Evolutionary conservation across 139 green algal species (phyloP).

Genomic region (Coelastrella sp.): DNA sequence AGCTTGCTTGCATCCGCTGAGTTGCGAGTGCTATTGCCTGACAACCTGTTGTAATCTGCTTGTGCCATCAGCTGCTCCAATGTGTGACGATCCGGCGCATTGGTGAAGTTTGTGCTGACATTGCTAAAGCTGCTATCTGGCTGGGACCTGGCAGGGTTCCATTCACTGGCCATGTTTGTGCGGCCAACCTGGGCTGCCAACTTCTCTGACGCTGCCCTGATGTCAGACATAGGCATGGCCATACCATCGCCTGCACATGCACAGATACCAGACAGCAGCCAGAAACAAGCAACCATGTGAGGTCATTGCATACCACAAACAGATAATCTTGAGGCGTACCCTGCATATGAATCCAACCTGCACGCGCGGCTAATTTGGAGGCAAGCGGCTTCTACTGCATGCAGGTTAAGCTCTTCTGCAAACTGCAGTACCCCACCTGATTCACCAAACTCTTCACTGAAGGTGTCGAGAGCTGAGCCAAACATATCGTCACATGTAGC

Average conservation of each 20-base stretch:
- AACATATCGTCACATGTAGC: slow-evolving; percentile 48
- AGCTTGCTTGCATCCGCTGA: background rate
- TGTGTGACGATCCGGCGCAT: background rate
- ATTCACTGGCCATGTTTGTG: slow-evolving; percentile 9
- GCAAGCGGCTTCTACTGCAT: too few relatives aligned
- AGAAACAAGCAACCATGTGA: too few relatives aligned
- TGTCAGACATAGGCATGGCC: slow-evolving; percentile 20
- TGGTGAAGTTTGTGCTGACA: background rate
- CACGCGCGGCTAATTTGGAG: too few relatives aligned
- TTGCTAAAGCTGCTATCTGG: background rate
- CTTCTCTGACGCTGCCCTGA: slow-evolving; percentile 25
- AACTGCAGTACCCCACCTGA: slow-evolving; percentile 23
- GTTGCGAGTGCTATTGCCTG: background rate
- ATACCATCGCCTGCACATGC: slow-evolving; percentile 41
- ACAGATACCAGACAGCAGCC: too few relatives aligned
- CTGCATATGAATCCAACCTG: too few relatives aligned
- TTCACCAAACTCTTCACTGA: slow-evolving; percentile 28
- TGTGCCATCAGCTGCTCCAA: slow-evolving; percentile 42
- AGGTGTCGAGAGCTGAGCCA: slow-evolving; percentile 23
- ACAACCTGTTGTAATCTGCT: slow-evolving; percentile 7
- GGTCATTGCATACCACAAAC: too few relatives aligned
- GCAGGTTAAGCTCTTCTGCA: too few relatives aligned
- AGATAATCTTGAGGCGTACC: too few relatives aligned
- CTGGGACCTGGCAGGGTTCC: background rate
- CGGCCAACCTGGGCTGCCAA: slow-evolving; percentile 28